Evolutionary conservation across 345 rosid species (phyloP).

Genomic region (Luvunga scandens): DNA sequence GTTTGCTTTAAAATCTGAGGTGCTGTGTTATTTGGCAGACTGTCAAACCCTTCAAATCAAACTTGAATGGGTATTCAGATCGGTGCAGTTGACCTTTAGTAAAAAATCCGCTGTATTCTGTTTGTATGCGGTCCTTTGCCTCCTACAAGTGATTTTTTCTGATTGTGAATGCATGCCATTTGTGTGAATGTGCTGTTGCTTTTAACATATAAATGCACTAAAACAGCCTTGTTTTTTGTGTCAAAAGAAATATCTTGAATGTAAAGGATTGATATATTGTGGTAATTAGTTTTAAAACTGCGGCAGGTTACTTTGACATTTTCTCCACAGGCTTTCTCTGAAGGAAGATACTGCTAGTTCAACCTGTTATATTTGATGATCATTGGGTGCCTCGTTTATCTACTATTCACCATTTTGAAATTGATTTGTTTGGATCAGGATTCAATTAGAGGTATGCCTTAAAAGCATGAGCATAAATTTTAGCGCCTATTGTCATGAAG

Average conservation of each 20-base stretch:
- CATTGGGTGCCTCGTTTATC: constrained; percentile 62
- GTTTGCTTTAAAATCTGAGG: not conserved
- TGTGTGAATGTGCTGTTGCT: not conserved
- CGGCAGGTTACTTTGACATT: constrained; percentile 62
- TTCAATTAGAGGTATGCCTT: constrained; percentile 83
- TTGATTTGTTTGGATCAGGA: constrained; percentile 83
- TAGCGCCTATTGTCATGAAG: constrained; percentile 57
- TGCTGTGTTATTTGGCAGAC: not conserved
- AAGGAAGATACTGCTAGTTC: constrained; percentile 84
- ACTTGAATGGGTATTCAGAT: not conserved
- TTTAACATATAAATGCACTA: not conserved
- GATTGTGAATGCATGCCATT: not conserved
- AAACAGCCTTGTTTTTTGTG: constrained; percentile 8
- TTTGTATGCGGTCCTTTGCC: constrained; percentile 1
- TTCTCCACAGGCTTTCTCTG: constrained; percentile 80
- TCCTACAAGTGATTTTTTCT: not conserved
- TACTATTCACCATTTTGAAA: constrained; percentile 69
- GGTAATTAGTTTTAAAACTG: constrained; percentile 58
- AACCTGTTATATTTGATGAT: constrained; percentile 70
- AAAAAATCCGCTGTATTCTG: constrained; percentile 4
- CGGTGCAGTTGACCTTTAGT: not conserved
- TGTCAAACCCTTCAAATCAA: not conserved
- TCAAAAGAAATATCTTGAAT: constrained; percentile 27
- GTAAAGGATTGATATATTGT: constrained; percentile 35
- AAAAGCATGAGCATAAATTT: constrained; percentile 51